Evolutionary conservation across 192 early-diverging fungal genomes (phyloP), one percentile per base, ranked within the genome.

Genomic region (Coemansia sp.): DNA sequence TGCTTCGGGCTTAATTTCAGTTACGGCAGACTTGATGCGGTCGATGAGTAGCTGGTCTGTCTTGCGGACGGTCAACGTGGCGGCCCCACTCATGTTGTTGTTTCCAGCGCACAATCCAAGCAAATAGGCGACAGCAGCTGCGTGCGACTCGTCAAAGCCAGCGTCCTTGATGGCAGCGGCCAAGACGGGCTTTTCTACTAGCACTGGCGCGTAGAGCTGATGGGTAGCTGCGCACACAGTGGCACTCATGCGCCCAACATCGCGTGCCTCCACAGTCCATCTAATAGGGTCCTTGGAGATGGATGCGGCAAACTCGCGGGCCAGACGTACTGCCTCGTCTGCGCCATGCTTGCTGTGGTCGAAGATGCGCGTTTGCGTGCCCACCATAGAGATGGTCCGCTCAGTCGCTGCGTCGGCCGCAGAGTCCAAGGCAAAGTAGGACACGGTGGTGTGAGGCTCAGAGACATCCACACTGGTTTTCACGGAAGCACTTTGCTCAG

Each of bases 211-310:
- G 46, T 60, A 43, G 36, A 53, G 57, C 69, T 82, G 80, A n/a
- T 61, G 49, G 6, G 80, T 82, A 2, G 80, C 80, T 12, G 27
- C 31, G 31, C 80, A 71, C n/a, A 46, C 72, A 4, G 68, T 16
- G 31, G 2, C 58, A 47, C 34, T 16, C 60, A 82, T 66, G 18
- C 50, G 69, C 49, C 62, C 66, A 36, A 82, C 69, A 64, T 82
- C 80, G 66, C 75, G 75, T 15, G 80, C 80, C 29, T 82, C 75
- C 16, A 82, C 44, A 13, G 64, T 67, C 80, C 80, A 82, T 57
- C 47, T 65, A 36, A 82, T 75, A 50, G 46, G 44, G 18, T 68
- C 68, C 38, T 34, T 41, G 38, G 33, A n/a, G 33, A 58, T 58
- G 10, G 55, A 29, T 24, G 55, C 33, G 55, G 55, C 55, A 33